A percentile compares a stretch with the other conserved stretches of the same genome.
Evolutionary conservation across 2,329 filamentous ascomycete species (phyloP).

Genomic region (Trichoderma gracile): DNA sequence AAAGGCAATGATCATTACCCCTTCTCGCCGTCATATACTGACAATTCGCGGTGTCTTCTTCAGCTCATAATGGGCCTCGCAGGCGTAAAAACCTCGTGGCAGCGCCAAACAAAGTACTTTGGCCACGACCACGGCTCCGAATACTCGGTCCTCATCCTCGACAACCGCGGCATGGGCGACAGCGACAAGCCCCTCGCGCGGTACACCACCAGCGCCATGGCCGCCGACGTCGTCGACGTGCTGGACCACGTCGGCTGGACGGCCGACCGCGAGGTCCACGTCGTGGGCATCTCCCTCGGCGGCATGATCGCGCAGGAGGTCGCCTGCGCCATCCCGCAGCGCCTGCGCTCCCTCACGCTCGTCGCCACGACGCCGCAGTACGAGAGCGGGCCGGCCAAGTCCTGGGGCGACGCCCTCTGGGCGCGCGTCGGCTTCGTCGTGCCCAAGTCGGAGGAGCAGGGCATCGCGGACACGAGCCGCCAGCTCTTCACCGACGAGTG

Average conservation of each 20-base stretch:
- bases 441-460: conserved; percentile 69
- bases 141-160: conserved; percentile 75
- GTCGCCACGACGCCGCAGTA: conserved; percentile 62
- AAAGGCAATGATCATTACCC: neutral
- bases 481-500: conserved; percentile 67
- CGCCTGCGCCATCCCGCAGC: conserved; percentile 52
- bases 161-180: conserved; percentile 82
- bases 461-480: conserved; percentile 63
- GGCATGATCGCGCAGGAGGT: conserved; percentile 93
- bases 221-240: conserved; percentile 72
- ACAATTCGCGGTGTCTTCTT: neutral
- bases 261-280: conserved; percentile 54
- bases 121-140: conserved; percentile 67
- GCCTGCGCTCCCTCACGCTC: conserved; percentile 59
- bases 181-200: conserved; percentile 75
- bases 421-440: conserved; percentile 59
- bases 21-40: neutral
- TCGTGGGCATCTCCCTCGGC: conserved; percentile 80
- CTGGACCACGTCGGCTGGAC: conserved; percentile 70
- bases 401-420: conserved; percentile 65
- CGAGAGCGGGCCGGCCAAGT: conserved; percentile 54
- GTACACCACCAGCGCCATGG: conserved; percentile 86
- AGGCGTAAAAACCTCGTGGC: conserved; percentile 68
- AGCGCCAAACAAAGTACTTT: conserved; percentile 80
- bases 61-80: conserved; percentile 83